Base-by-base conservation (phyloP, 495 filamentous ascomycete species). In the Neurospora sp. region DNA sequence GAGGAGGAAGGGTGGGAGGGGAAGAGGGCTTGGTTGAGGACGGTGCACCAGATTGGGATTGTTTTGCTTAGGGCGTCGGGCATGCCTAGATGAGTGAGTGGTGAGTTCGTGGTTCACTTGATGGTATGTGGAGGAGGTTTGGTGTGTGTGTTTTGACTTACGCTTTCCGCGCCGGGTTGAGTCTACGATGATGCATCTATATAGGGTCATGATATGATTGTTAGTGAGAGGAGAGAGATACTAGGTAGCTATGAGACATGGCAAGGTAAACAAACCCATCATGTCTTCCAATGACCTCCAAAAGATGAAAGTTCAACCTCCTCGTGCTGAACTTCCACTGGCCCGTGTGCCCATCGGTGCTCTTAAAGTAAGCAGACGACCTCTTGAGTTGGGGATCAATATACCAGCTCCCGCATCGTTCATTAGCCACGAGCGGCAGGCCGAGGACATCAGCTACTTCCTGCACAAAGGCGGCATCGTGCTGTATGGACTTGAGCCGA, bases 381-480 rank as follows among this genome's bases (percentile, higher is more conserved):
- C 27, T 37, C 78, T 94, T 94, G 12, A 72, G 75, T 22, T 80
- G 79, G 0, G 92, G 91, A 39, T 88, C 83, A 44, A 98, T 92
- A 80, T 99, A 99, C 96, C 96, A 99, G 78, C 93, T 94, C 1
- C 96, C 96, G 77, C 94, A 97, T 69, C 96, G 86, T 80, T 97
- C 93, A 77, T 99, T 99, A 31, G 94, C 92, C 31, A 99, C 84
- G n/a, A 98, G 82, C 0, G 95, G 94, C n/a, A 96, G 84, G 27
- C 77, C 76, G 69, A 88, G 84, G 14, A 82, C 80, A 40, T 75
- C 76, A 3, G 82, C 83, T 0, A 90, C 89, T 12, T 85, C 81
- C 18, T 81, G 80, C 18, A 93, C 90, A 78, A 94, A 95, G 20
- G 79, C 76, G 14, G 90, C 88, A 80, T 96, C 93, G 16, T 86